phyloP scores from a whole-genome alignment of 257 asterid genomes.

The Solanum lycopersicoides region DNA sequence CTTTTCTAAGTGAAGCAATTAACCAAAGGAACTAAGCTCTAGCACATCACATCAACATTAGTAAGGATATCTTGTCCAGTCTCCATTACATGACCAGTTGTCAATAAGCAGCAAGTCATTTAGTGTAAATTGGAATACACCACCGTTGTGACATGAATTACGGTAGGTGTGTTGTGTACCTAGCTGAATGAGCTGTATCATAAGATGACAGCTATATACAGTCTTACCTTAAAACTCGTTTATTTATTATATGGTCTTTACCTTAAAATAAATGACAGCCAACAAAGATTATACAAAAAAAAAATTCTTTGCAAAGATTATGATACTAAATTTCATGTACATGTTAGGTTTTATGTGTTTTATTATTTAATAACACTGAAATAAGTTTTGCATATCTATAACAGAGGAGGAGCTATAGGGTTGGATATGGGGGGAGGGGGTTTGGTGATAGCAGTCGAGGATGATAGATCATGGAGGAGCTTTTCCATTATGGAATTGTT shows the following conservation, averaged over 20 bases:
- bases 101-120: background rate
- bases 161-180: background rate
- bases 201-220: background rate
- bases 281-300: background rate
- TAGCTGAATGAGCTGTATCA: background rate
- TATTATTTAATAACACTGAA: background rate
- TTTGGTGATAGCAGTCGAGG: background rate
- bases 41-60: background rate
- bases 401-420: background rate
- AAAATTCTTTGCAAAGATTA: background rate
- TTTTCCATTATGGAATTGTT: background rate
- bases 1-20: background rate
- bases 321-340: background rate
- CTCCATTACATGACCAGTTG: background rate
- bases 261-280: background rate
- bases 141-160: background rate
- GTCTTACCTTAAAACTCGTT: background rate
- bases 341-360: background rate
- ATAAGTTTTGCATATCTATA: background rate
- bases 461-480: background rate
- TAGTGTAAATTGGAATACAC: background rate
- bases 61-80: background rate
- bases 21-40: background rate
- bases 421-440: background rate
- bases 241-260: background rate